Evolutionary conservation across 2,329 filamentous ascomycete species (phyloP).

Genomic region (Colletotrichum tofieldiae): DNA sequence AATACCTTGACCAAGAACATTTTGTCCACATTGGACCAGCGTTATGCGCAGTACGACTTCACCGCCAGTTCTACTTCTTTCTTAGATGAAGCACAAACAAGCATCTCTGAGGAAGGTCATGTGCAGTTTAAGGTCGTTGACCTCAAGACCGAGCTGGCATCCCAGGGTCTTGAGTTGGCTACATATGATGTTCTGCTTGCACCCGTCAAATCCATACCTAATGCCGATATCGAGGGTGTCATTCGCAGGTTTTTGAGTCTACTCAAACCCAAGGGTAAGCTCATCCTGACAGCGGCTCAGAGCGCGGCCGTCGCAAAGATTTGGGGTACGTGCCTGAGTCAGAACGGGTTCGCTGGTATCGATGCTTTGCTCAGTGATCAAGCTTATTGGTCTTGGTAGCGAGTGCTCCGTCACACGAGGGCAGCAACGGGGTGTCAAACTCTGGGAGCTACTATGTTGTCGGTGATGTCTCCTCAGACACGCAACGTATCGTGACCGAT

Average conservation of each 20-base stretch:
- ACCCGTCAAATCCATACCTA: conserved; percentile 34
- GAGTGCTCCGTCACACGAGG: not conserved
- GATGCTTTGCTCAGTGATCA: not conserved
- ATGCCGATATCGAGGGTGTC: conserved; percentile 42
- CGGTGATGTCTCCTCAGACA: not conserved
- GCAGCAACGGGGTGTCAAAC: not conserved
- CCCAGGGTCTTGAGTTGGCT: conserved; percentile 47
- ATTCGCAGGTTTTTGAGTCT: conserved; percentile 47
- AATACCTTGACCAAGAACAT: conserved; percentile 49
- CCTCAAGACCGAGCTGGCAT: conserved; percentile 47
- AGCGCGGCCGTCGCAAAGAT: not conserved
- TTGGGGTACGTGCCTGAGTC: not conserved
- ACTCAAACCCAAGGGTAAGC: conserved; percentile 50
- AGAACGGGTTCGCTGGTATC: not conserved
- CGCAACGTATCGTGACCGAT: not conserved
- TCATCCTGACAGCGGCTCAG: conserved; percentile 31
- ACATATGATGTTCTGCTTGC: conserved; percentile 50
- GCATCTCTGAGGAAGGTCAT: not conserved
- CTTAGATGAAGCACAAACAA: conserved; percentile 39
- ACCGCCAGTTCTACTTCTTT: conserved; percentile 44
- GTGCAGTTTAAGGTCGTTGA: conserved; percentile 52
- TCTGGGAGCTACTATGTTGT: not conserved
- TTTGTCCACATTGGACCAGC: conserved; percentile 41
- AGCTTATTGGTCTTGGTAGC: not conserved
- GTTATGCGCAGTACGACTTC: conserved; percentile 43